Conservation (phyloP, 2,329 filamentous ascomycete species). For the Penicillium sp. region DNA sequence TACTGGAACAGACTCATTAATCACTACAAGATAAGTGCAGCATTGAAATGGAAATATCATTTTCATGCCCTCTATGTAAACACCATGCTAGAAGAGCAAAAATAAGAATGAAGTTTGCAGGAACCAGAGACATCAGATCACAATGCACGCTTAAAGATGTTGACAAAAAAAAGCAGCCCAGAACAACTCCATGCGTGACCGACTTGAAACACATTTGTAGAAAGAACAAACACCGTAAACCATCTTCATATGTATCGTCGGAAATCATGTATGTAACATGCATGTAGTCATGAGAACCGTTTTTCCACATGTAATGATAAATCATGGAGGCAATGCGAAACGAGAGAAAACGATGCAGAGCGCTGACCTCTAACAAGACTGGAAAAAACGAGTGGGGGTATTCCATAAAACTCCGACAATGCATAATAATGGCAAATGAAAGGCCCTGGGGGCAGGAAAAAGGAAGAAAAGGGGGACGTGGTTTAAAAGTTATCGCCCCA, state of each 20-base stretch:
- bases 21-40: not conserved
- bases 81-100: not conserved
- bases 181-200: not conserved
- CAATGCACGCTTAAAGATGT: not conserved
- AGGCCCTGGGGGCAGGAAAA: not conserved
- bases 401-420: slow-evolving; percentile 5
- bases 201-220: not conserved
- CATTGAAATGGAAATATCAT: not conserved
- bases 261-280: not conserved
- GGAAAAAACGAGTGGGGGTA: slow-evolving; percentile 1
- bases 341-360: not conserved
- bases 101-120: not conserved
- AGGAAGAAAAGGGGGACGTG: not conserved
- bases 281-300: not conserved
- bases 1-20: not conserved
- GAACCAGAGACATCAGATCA: not conserved
- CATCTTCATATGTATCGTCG: slow-evolving; percentile 3
- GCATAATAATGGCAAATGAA: not conserved
- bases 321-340: not conserved
- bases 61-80: not conserved
- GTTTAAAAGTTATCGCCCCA: slow-evolving; percentile 1
- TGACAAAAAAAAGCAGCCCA: not conserved
- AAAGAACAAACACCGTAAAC: not conserved
- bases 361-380: not conserved
- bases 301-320: not conserved